Base-by-base conservation (phyloP, 192 early-diverging fungal genomes). In the Rhizoclosmatium sp. region DNA sequence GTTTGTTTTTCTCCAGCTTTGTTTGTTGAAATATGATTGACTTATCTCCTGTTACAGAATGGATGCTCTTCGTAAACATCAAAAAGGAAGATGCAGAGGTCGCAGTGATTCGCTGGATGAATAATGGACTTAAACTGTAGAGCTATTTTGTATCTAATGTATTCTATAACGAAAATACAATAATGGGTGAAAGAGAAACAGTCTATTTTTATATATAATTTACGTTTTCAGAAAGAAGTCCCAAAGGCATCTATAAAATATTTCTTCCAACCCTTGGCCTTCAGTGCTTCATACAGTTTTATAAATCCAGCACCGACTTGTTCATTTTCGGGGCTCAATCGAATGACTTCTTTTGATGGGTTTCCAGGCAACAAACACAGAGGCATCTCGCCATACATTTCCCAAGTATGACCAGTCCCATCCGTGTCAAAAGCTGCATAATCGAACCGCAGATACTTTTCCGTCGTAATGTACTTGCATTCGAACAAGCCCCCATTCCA, bases 401-500 rank as follows among this genome's bases (percentile, higher is more conserved):
- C 75, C 75, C 75, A 76, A 4, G 46, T 47, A 39, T 42, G 48
- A 1, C 39, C 48, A 4, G 48, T 76, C 5, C 45, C 49, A 31
- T 67, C 47, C 58, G 54, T 66, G n/a, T 76, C 75, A 67, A 76
- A 65, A 4, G 75, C 75, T n/a, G 75, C 75, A 67, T 76, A 67
- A n/a, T 76, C 62, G 64, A 76, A 76, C 40, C 41, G 45, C 42
- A 76, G 16, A 48, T 65, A 76, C 2, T 19, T 47, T 23, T 71
- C 69, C 47, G 61, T 59, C 0, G 19, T 39, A 16, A 41, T 21
- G 66, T 81, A 58, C 62, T 85, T 85, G 80, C 82, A 83, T 2
- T 9, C 60, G 10, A 81, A n/a, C 2, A 83, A 39, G 31, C 84
- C 85, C 9, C 85, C 85, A 61, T 86, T 83, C 66, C 67, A 81